Percentiles rank a stretch among this genome's conserved stretches.
Conservation (phyloP, 2,329 filamentous ascomycete genomes). For the Aspergillus carbonarius region DNA sequence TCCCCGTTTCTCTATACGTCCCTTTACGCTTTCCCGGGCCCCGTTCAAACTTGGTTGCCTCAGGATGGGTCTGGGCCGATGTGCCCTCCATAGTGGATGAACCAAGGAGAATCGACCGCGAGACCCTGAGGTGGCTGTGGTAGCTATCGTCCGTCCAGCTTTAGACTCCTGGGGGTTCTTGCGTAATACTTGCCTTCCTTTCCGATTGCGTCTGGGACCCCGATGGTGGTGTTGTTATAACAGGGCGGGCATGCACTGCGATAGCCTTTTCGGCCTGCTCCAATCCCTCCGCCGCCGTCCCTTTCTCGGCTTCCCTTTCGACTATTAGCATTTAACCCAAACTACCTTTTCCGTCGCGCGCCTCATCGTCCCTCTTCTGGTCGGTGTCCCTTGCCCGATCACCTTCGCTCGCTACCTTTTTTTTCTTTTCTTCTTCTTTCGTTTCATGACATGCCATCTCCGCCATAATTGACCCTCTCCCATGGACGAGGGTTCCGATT, state of each 20-base stretch:
- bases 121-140: slow-evolving; percentile 12
- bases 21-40: slow-evolving; percentile 2
- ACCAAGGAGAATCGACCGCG: slow-evolving; percentile 4
- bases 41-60: slow-evolving; percentile 10
- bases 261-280: slow-evolving; percentile 1
- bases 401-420: slow-evolving; percentile 5
- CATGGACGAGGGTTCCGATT: slow-evolving; percentile 42
- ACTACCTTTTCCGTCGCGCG: not conserved
- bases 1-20: not conserved
- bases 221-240: slow-evolving; percentile 3
- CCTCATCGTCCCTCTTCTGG: not conserved
- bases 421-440: slow-evolving; percentile 2
- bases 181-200: slow-evolving; percentile 5
- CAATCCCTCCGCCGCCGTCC: slow-evolving; percentile 3
- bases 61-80: slow-evolving; percentile 20
- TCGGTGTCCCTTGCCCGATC: not conserved
- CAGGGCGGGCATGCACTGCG: slow-evolving; percentile 1
- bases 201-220: slow-evolving; percentile 8
- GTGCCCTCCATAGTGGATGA: slow-evolving; percentile 7
- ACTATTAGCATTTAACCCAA: not conserved
- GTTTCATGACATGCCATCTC: slow-evolving; percentile 27
- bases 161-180: not conserved
- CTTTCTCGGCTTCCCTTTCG: slow-evolving; percentile 5
- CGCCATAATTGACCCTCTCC: slow-evolving; percentile 26
- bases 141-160: slow-evolving; percentile 1